Conservation (phyloP, 2,329 filamentous ascomycete genomes). For the Alternaria infectoria region DNA sequence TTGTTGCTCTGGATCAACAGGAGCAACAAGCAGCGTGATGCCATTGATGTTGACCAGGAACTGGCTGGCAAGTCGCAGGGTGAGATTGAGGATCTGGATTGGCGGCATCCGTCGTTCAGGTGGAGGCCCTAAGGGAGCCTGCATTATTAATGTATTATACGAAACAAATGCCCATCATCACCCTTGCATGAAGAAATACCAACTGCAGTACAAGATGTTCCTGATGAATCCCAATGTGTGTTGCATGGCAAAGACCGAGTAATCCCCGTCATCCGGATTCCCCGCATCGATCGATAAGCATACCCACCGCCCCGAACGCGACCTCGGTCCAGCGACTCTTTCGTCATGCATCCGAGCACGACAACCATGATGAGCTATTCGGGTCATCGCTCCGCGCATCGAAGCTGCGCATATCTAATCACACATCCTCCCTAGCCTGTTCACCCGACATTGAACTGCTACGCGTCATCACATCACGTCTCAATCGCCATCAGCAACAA, state of each 20-base stretch:
- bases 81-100: conserved; percentile 46
- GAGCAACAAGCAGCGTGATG: conserved; percentile 66
- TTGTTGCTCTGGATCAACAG: conserved; percentile 66
- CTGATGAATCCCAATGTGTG: not conserved
- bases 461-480: not conserved
- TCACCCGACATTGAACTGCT: not conserved
- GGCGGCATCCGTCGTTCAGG: conserved; percentile 66
- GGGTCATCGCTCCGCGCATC: not conserved
- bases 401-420: not conserved
- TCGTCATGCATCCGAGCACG: conserved; percentile 18
- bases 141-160: not conserved
- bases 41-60: conserved; percentile 62
- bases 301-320: not conserved
- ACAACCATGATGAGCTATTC: conserved; percentile 1
- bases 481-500: conserved; percentile 23
- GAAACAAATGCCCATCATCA: not conserved
- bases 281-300: conserved; percentile 13
- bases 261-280: conserved; percentile 2
- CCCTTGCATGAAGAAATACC: not conserved
- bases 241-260: not conserved
- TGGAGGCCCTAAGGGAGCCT: conserved; percentile 58
- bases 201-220: not conserved
- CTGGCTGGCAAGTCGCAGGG: conserved; percentile 56
- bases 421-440: not conserved
- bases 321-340: conserved; percentile 18